Evolutionary conservation across 2,329 filamentous ascomycete species (phyloP).

Genomic region (Hirsutella rhossiliensis): DNA sequence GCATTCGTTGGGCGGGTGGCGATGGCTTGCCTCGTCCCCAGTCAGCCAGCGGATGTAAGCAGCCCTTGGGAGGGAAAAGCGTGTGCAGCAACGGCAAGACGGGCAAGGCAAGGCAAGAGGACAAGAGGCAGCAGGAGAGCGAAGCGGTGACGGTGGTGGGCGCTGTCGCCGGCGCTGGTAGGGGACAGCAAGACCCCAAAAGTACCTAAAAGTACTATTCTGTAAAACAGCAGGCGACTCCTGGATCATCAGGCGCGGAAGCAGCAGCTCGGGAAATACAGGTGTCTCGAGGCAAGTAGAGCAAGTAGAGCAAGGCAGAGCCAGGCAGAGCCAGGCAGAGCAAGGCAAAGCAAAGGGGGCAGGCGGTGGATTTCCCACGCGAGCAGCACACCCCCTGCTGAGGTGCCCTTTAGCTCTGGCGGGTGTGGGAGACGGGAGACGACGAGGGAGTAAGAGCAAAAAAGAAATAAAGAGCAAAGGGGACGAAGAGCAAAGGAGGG

Average conservation of each 20-base stretch:
- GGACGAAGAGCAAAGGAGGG: too few species aligned
- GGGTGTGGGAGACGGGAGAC: too few species aligned
- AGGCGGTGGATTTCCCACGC: too few species aligned
- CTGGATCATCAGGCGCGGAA: constrained; percentile 1
- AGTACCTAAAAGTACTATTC: constrained; percentile 1
- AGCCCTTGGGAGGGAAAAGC: background rate
- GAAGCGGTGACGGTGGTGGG: background rate
- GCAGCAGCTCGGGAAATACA: background rate
- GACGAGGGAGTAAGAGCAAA: too few species aligned
- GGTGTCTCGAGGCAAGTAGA: background rate
- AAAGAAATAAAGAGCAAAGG: too few species aligned
- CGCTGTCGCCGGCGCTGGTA: background rate
- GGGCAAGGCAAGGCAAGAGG: background rate
- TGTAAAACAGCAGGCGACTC: constrained; percentile 1
- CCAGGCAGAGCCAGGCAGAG: background rate
- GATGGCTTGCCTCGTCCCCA: constrained; percentile 1
- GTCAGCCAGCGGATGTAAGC: background rate
- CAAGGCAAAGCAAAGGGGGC: too few species aligned
- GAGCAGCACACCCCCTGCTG: too few species aligned
- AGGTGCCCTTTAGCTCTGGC: too few species aligned
- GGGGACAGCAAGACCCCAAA: background rate
- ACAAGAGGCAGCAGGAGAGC: background rate
- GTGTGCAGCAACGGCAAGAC: background rate
- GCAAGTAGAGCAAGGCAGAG: background rate
- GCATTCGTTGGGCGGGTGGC: background rate